Conservation (phyloP, 257 asterid species). For the Solanum gracilifrons region DNA sequence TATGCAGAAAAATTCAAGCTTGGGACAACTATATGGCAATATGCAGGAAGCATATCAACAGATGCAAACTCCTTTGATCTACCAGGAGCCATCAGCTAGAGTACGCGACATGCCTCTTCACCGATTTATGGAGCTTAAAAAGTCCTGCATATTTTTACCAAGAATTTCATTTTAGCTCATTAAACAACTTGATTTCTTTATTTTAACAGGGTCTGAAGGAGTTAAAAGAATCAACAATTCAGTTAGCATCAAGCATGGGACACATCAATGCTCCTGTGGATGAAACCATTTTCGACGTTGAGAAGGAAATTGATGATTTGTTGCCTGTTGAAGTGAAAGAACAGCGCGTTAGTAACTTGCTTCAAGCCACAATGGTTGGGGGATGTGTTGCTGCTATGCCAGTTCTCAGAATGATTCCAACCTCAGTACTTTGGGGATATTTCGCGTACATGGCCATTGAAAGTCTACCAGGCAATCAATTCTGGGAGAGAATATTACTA, state of each 20-base stretch:
- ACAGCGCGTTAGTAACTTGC: conserved; percentile 76
- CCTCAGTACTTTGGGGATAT: conserved; percentile 91
- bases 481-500: conserved; percentile 75
- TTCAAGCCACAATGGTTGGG: conserved; percentile 71
- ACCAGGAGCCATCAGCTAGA: conserved; percentile 50
- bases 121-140: background rate
- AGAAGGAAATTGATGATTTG: conserved; percentile 74
- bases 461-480: conserved; percentile 82
- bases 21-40: conserved; percentile 69
- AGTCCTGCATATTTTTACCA: background rate
- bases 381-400: conserved; percentile 90
- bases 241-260: conserved; percentile 75
- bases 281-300: conserved; percentile 65
- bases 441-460: conserved; percentile 93
- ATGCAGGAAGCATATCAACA: conserved; percentile 86
- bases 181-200: background rate
- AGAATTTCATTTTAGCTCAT: background rate
- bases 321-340: conserved; percentile 86
- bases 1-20: conserved; percentile 54
- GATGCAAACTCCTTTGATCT: conserved; percentile 82
- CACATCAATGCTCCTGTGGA: conserved; percentile 68
- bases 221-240: conserved; percentile 66
- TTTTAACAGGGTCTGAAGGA: conserved; percentile 66
- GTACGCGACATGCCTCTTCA: conserved; percentile 23
- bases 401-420: conserved; percentile 74